Conservation (phyloP, 371 early-diverging fungal genomes). For the Mortierella sp. region DNA sequence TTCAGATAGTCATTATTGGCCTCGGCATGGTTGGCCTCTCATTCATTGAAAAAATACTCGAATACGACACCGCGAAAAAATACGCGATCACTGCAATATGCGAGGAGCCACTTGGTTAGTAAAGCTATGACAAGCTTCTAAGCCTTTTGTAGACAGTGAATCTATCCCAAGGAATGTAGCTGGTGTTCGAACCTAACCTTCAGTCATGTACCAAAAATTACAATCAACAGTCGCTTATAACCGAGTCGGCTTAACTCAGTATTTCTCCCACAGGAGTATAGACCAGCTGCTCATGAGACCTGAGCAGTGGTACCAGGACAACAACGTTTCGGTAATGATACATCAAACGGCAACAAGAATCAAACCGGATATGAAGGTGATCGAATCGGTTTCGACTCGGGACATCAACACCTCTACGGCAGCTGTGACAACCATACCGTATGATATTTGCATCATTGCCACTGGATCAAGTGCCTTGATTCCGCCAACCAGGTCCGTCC, state of each 20-base stretch:
- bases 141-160: not conserved
- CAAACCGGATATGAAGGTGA: conserved; percentile 39
- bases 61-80: conserved; percentile 58
- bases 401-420: conserved; percentile 27
- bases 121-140: not conserved
- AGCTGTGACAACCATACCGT: conserved; percentile 56
- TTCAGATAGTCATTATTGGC: conserved; percentile 64
- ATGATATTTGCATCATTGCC: conserved; percentile 71
- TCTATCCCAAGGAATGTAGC: not conserved
- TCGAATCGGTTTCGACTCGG: conserved; percentile 31
- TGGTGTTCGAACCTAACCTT: conserved; percentile 2
- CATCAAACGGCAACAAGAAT: conserved; percentile 61
- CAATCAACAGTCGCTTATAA: conserved; percentile 61
- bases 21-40: conserved; percentile 78
- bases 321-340: conserved; percentile 55
- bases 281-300: conserved; percentile 62
- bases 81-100: conserved; percentile 65
- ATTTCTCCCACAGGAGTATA: conserved; percentile 65
- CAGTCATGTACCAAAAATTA: not conserved
- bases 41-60: conserved; percentile 70
- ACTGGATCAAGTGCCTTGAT: conserved; percentile 71
- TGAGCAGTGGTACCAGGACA: conserved; percentile 64
- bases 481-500: conserved; percentile 57
- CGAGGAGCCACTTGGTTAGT: conserved; percentile 65
- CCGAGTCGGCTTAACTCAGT: conserved; percentile 74